phyloP scores from a whole-genome alignment of 257 asterid species.

The Solanum lycopersicoides region DNA sequence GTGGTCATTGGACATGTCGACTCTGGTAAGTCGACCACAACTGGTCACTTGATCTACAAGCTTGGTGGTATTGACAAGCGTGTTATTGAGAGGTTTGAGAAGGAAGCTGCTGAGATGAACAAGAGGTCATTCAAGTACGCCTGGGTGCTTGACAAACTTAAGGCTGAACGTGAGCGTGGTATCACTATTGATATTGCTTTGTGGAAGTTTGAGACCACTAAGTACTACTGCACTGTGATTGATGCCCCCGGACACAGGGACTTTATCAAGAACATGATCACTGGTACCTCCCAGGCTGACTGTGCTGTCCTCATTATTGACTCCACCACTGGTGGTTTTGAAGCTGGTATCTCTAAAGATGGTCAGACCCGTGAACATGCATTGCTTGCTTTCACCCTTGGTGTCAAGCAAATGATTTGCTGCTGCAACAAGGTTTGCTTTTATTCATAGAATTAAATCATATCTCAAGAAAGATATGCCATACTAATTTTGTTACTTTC shows the following conservation, averaged over 20 bases:
- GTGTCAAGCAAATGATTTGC: slow-evolving; percentile 78
- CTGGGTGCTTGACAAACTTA: slow-evolving; percentile 85
- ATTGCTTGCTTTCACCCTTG: slow-evolving; percentile 69
- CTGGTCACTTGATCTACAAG: slow-evolving; percentile 63
- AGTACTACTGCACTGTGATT: slow-evolving; percentile 78
- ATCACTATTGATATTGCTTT: slow-evolving; percentile 79
- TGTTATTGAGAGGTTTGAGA: slow-evolving; percentile 80
- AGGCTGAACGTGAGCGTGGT: slow-evolving; percentile 95
- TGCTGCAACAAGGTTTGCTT: slow-evolving; percentile 59
- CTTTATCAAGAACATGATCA: slow-evolving; percentile 81
- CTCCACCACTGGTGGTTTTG: slow-evolving; percentile 88
- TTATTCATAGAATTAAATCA: not conserved
- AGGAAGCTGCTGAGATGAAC: slow-evolving; percentile 87
- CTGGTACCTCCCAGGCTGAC: slow-evolving; percentile 85
- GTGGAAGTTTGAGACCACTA: slow-evolving; percentile 87
- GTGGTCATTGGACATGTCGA: slow-evolving; percentile 48
- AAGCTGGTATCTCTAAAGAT: slow-evolving; percentile 81
- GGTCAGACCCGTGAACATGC: slow-evolving; percentile 94
- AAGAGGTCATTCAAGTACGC: slow-evolving; percentile 86
- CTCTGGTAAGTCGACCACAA: slow-evolving; percentile 41
- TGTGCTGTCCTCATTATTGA: slow-evolving; percentile 78
- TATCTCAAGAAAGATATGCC: not conserved
- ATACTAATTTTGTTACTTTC: not conserved
- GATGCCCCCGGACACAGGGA: slow-evolving; percentile 92
- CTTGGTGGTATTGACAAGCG: slow-evolving; percentile 87